These are phyloP conservation scores for Pseudogymnoascus sp. DNA, from an alignment of 2,329 filamentous ascomycete species.

Conservation along the genomic window DNA sequence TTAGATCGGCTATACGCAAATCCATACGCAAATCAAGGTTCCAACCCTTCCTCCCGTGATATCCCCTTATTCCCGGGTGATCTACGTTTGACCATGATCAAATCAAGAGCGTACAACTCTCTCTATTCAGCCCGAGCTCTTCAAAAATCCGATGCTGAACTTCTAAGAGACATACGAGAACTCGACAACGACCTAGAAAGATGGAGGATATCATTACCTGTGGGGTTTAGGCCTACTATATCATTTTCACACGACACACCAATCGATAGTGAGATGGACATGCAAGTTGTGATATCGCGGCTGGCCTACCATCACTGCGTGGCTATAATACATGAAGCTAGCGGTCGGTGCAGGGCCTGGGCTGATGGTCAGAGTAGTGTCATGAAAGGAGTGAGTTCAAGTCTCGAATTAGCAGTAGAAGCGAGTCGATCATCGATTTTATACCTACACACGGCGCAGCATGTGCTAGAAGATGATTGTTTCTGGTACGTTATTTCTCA, in stretches of 20 bases:
- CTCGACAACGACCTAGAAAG: slow-evolving; percentile 48
- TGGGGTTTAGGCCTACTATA: slow-evolving; percentile 39
- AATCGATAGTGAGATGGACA: slow-evolving; percentile 29
- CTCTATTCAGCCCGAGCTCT: slow-evolving; percentile 43
- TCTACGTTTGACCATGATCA: slow-evolving; percentile 42
- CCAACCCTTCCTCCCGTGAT: not conserved
- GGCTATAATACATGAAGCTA: slow-evolving; percentile 47
- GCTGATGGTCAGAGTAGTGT: slow-evolving; percentile 27
- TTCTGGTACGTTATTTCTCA: slow-evolving; percentile 30
- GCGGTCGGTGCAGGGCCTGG: slow-evolving; percentile 41
- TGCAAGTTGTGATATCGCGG: slow-evolving; percentile 41
- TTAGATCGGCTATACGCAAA: slow-evolving; percentile 22
- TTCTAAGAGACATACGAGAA: slow-evolving; percentile 47
- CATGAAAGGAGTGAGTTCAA: slow-evolving; percentile 43
- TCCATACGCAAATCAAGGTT: not conserved
- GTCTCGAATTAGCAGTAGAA: slow-evolving; percentile 44
- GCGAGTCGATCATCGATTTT: slow-evolving; percentile 47
- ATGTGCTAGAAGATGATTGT: slow-evolving; percentile 37
- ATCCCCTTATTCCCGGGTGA: slow-evolving; percentile 37
- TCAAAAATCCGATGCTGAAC: slow-evolving; percentile 45
- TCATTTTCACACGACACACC: slow-evolving; percentile 32
- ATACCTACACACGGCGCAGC: slow-evolving; percentile 37
- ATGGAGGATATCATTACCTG: slow-evolving; percentile 44
- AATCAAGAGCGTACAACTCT: slow-evolving; percentile 39
- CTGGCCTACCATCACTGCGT: slow-evolving; percentile 50